Evolutionary conservation across 345 rosid species (phyloP).

Genomic region (Fremontodendron californicum): DNA sequence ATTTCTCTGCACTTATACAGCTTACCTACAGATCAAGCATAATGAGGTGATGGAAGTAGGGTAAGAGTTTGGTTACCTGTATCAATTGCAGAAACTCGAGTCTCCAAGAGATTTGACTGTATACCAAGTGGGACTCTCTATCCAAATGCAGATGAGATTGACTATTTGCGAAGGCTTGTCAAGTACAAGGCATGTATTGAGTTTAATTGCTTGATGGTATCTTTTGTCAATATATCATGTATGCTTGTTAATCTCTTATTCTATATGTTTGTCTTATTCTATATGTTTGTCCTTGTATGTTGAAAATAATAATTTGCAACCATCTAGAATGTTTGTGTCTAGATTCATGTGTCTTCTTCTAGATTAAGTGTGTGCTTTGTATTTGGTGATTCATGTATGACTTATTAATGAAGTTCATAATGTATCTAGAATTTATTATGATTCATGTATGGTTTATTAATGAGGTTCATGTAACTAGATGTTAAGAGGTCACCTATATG

Average conservation of each 20-base stretch:
- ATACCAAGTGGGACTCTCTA: constrained; percentile 87
- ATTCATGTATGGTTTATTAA: too few species aligned
- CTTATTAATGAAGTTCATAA: too few species aligned
- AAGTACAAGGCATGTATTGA: constrained; percentile 60
- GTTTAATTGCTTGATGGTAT: background rate
- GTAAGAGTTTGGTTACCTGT: constrained; percentile 66
- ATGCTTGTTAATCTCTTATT: background rate
- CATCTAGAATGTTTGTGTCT: too few species aligned
- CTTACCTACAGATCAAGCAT: constrained; percentile 58
- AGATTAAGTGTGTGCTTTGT: too few species aligned
- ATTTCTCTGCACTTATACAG: constrained; percentile 33
- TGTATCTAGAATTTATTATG: too few species aligned
- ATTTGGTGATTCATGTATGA: too few species aligned
- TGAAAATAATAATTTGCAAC: too few species aligned
- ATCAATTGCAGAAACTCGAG: constrained; percentile 63
- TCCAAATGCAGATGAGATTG: constrained; percentile 92
- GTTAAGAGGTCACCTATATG: too few species aligned
- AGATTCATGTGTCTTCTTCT: too few species aligned
- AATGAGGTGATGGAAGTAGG: constrained; percentile 67
- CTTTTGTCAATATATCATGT: background rate
- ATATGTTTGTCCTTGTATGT: background rate
- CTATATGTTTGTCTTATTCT: too few species aligned
- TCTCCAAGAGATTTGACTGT: constrained; percentile 72
- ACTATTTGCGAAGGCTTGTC: constrained; percentile 84
- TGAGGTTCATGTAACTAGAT: too few species aligned